Evolutionary conservation across 2,329 filamentous ascomycete species (phyloP), one percentile per base, ranked within the genome.

Genomic region (Arthrinium phaeospermum): DNA sequence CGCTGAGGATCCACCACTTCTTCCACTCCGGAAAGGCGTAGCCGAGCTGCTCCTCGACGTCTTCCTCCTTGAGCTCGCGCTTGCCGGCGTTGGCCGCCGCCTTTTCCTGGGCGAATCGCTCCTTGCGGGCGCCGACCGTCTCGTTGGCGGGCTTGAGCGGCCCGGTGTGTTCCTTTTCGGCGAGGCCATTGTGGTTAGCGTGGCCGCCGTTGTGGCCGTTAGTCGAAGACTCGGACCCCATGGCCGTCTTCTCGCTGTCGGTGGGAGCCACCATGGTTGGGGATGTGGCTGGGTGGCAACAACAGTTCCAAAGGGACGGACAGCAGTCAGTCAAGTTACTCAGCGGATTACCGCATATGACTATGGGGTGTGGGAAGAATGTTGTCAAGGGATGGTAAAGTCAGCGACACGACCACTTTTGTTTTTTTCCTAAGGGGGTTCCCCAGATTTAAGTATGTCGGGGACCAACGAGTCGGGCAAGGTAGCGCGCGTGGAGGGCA

Each of bases 1-100:
- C 86, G n/a, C 86, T 87, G 71, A 94, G 87, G 76, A 94, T 92
- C 78, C 85, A 89, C 92, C 92, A 94, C 82, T 94, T 94, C 82
- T 90, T 92, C 83, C 82, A 86, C 16, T 75, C 80, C 0, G 91
- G 83, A 74, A 89, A 94, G 12, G 85, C 84, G 78, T 87, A 93
- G 70, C 91, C 91, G 0, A 94, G 85, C 77, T 93, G 86, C 27
- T 88, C 85, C 79, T 91, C 91, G 81, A 91, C 93, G 76, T 92
- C 91, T 46, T 79, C 77, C 68, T 80, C 75, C 49, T 73, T 77
- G 47, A 81, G 71, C 70, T 79, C 78, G n/a, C 77, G 76, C 74
- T 76, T 80, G 45, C 74, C 76, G 24, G 70, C 37, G n/a, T 16
- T 13, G 37, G 37, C 64, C 19, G 34, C 49, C 16, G 30, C 30